These are phyloP conservation scores for Pleurotus giganteus DNA, from an alignment of 768 basidiomycete genomes.

Conservation along the genomic window DNA sequence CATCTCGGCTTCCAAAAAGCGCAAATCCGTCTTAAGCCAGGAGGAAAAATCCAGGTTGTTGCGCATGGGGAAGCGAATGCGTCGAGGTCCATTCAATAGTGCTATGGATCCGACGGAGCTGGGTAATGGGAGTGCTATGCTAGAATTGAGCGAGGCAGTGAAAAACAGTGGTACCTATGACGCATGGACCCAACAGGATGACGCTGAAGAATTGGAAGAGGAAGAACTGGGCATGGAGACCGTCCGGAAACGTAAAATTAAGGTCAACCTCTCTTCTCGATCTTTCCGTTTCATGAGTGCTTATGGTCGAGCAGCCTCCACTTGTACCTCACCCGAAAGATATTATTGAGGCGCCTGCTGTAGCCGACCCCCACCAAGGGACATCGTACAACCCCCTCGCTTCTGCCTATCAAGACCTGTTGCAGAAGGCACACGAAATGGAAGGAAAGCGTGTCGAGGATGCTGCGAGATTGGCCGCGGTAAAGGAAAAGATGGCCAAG, in stretches of 20 bases:
- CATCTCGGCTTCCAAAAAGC: slow-evolving; percentile 33
- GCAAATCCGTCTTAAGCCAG: slow-evolving; percentile 45
- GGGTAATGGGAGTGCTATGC: slow-evolving; percentile 59
- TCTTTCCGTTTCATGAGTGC: slow-evolving; percentile 1
- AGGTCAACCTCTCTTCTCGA: slow-evolving; percentile 36
- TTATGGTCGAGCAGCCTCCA: slow-evolving; percentile 46
- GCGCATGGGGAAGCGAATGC: slow-evolving; percentile 69
- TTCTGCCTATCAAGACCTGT: slow-evolving; percentile 66
- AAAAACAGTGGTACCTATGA: slow-evolving; percentile 67
- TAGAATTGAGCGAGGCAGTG: slow-evolving; percentile 68
- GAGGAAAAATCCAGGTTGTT: slow-evolving; percentile 77
- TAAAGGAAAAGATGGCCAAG: slow-evolving; percentile 53
- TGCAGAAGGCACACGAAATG: slow-evolving; percentile 62
- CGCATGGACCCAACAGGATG: slow-evolving; percentile 48
- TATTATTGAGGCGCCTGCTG: slow-evolving; percentile 61
- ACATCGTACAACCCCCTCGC: slow-evolving; percentile 88
- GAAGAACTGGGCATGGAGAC: slow-evolving; percentile 39
- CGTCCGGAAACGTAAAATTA: slow-evolving; percentile 43
- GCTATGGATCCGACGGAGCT: slow-evolving; percentile 67
- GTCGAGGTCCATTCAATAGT: slow-evolving; percentile 72
- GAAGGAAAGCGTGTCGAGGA: slow-evolving; percentile 60
- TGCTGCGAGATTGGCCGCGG: slow-evolving; percentile 48
- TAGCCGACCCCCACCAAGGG: slow-evolving; percentile 74
- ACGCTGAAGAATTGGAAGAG: slow-evolving; percentile 29
- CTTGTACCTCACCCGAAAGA: slow-evolving; percentile 39